Base-by-base conservation (phyloP, 108 stramenopile species). In the Aureococcus anophagefferens region DNA sequence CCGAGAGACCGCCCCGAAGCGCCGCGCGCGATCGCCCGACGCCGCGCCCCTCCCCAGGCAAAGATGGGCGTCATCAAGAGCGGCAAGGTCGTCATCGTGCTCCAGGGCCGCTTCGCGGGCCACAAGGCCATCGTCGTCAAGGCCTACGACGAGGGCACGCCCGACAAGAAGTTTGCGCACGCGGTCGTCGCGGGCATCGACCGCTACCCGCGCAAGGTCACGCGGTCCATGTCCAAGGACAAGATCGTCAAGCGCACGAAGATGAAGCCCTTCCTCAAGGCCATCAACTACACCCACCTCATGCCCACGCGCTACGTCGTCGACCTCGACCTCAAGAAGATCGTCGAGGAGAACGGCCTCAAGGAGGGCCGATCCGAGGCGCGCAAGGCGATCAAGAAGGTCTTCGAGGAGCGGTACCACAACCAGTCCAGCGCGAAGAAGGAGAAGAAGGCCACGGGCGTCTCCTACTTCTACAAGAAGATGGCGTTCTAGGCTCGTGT, bases 101-200 rank as follows among this genome's bases (percentile, higher is more conserved):
- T 98, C 76, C 91, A 92, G 33, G 99, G 99, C 76, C 93, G 97
- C 69, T 95, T 96, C 78, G 99, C 99, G 34, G 99, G 99, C 68
- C 92, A 94, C 79, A 99, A 99, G 91, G 99, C 97, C 66, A 94
- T 98, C 34, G 96, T 99, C 46, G 94, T 98, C 62, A 96, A 96
- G 90, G 90, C 94, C 76, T 91, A 88, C 76, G 98, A 99, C 70
- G 94, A 96, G 45, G 96, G 96, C 44, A 88, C 75, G n/a, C 85
- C 80, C 51, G 93, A 93, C 79, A 92, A 94, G 85, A 84, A 85
- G 40, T 99, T 97, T 88, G 90, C 92, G 66, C 98, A 99, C 82
- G 93, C 92, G 69, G 84, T 99, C 67, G 89, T 99, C 65, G 96
- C 94, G 37, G 98, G 98, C 64, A 85, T 99, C 65, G 94, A 94